Percentiles rank a stretch among this genome's conserved stretches.
Conservation (phyloP, 495 filamentous ascomycete species). For the Hyaloscypha bicolor region DNA sequence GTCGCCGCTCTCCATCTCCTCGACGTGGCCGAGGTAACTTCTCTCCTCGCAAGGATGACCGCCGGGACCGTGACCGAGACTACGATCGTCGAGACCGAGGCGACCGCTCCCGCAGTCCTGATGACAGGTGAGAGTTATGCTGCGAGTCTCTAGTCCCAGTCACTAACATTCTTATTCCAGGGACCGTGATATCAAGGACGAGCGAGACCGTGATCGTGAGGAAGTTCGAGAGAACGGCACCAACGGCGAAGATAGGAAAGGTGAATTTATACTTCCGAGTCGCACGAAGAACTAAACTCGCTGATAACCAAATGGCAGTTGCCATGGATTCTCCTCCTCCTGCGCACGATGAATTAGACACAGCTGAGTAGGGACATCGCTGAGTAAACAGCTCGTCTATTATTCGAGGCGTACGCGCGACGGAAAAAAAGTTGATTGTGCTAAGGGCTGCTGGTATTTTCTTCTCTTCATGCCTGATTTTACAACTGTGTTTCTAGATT, state of each 20-base stretch:
- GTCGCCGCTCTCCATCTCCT: conserved; percentile 72
- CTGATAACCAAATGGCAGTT: conserved; percentile 28
- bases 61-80: conserved; percentile 81
- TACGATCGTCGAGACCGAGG: conserved; percentile 70
- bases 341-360: conserved; percentile 94
- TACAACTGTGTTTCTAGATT: conserved; percentile 36
- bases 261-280: conserved; percentile 50
- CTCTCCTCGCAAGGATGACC: conserved; percentile 89
- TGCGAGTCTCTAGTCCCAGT: background rate
- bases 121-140: conserved; percentile 60
- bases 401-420: conserved; percentile 18
- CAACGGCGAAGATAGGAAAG: conserved; percentile 87
- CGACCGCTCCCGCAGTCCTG: conserved; percentile 75
- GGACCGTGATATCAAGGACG: conserved; percentile 29
- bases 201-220: conserved; percentile 58
- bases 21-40: conserved; percentile 70
- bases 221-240: conserved; percentile 66
- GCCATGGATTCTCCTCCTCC: conserved; percentile 77
- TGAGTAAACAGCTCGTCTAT: conserved; percentile 59
- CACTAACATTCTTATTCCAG: conserved; percentile 20
- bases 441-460: conserved; percentile 30
- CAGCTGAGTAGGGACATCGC: conserved; percentile 79
- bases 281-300: conserved; percentile 25
- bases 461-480: conserved; percentile 26
- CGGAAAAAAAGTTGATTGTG: conserved; percentile 26